A percentile compares a stretch with the other conserved stretches of the same genome.
Conservation (phyloP, 257 asterid species). For the Coffea eugenioides region DNA sequence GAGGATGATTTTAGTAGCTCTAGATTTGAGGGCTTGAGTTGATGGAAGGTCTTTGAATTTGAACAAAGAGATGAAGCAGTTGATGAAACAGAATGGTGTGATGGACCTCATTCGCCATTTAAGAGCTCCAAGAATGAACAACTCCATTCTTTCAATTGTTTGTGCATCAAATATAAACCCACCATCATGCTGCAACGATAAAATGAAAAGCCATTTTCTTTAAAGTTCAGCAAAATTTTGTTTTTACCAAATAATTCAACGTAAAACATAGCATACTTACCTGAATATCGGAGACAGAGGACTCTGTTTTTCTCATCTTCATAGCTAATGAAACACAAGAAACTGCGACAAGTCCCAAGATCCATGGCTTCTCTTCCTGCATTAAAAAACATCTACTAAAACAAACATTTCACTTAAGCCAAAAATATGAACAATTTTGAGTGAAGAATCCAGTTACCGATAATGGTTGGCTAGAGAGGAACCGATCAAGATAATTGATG, state of each 20-base stretch:
- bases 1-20: slow-evolving; percentile 50
- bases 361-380: slow-evolving; percentile 69
- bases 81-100: slow-evolving; percentile 50
- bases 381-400: not conserved
- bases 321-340: slow-evolving; percentile 65
- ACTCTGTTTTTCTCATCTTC: slow-evolving; percentile 59
- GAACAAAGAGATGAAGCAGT: slow-evolving; percentile 48
- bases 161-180: slow-evolving; percentile 33
- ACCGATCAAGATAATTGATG: slow-evolving; percentile 66
- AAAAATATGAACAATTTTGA: not conserved
- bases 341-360: slow-evolving; percentile 49
- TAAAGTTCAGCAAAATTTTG: not conserved
- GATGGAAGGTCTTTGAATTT: slow-evolving; percentile 33
- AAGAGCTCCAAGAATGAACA: slow-evolving; percentile 60
- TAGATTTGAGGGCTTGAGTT: slow-evolving; percentile 41
- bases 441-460: slow-evolving; percentile 24
- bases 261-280: slow-evolving; percentile 19
- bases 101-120: slow-evolving; percentile 78
- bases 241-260: not conserved
- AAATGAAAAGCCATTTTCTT: not conserved
- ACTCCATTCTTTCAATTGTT: slow-evolving; percentile 57
- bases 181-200: slow-evolving; percentile 30
- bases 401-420: not conserved
- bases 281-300: slow-evolving; percentile 42
- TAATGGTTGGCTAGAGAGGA: slow-evolving; percentile 45